Base-by-base conservation (phyloP, 306 rosid species). In the Sechiopsis laciniata region DNA sequence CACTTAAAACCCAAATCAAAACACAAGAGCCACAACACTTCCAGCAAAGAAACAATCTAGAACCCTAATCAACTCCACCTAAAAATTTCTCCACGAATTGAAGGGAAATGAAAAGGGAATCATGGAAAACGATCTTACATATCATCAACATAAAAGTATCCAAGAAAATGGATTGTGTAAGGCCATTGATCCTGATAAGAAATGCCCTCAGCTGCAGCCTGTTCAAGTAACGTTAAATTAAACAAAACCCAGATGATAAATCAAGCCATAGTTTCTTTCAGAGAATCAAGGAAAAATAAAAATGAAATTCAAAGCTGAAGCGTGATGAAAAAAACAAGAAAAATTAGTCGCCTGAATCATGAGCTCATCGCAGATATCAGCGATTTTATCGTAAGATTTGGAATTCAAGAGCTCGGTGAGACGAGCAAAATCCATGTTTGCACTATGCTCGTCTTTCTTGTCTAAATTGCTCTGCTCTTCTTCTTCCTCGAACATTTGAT, bases 171-270 rank as follows among this genome's bases (percentile, higher is more conserved):
- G 88, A 84, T 80, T 19, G 88, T 74, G 79, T 88, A 87, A 52
- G 97, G 97, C 96, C 96, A 90, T 11, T 88, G 85, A 21, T 90
- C 91, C 74, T 87, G 87, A 73, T 77, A 92, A 64, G 85, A 67
- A 80, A 87, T 71, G 72, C 95, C 97, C 51, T 90, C 92, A 0
- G 92, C 88, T 10, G 92, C 91, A 75, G 85, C 92, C 97, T 91
- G 85, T 54, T 76, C 20, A 53, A 59, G 45, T 24, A 54, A 19
- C 45, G 81, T 51, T 20, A 37, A 32, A 69, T 20, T 55, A 20
- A n/a, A 61, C 61, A 37, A 58, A 54, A 11, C 29, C 3, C 48
- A 42, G 6, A 72, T 2, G 46, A 7, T 7, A 0, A 26, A 22
- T 46, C 60, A 37, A 67, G 22, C 29, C 48, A 17, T 56, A 26